phyloP scores from a whole-genome alignment of 768 basidiomycete genomes.

The Xerocomellus amylosporus region DNA sequence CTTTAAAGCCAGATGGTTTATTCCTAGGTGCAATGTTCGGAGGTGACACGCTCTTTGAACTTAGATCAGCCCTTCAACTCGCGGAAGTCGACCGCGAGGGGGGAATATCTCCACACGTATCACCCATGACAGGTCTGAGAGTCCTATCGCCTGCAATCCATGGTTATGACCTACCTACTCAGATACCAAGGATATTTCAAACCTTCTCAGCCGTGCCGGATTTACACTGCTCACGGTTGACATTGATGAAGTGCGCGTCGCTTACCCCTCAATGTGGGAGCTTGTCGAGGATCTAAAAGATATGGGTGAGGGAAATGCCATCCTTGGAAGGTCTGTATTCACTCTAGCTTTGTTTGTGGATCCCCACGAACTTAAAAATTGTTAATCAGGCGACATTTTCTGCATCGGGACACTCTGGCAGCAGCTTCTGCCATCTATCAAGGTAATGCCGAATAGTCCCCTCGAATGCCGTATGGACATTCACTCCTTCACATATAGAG shows the following conservation, averaged over 20 bases:
- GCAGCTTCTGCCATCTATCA: constrained; percentile 94
- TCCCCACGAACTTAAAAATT: not conserved
- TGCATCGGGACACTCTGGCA: constrained; percentile 82
- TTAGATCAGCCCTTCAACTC: constrained; percentile 90
- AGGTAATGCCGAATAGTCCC: constrained; percentile 44
- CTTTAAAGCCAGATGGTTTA: constrained; percentile 85
- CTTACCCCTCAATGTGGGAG: constrained; percentile 96
- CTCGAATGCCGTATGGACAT: not conserved
- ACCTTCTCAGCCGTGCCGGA: constrained; percentile 87
- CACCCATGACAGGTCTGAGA: constrained; percentile 90
- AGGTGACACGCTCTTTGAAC: constrained; percentile 93
- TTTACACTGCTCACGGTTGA: constrained; percentile 94
- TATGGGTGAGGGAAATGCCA: constrained; percentile 96
- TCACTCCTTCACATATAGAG: constrained; percentile 44
- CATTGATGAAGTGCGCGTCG: constrained; percentile 86
- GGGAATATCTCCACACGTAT: constrained; percentile 93
- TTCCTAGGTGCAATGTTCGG: constrained; percentile 95
- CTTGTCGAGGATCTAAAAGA: constrained; percentile 88
- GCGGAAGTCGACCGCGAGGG: constrained; percentile 94
- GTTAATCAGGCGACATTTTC: constrained; percentile 52
- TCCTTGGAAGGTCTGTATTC: constrained; percentile 67
- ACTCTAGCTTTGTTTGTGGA: not conserved
- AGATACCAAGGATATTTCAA: constrained; percentile 94
- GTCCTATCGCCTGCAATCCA: not conserved
- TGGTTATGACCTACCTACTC: constrained; percentile 5